Evolutionary conservation across 176 grass and related monocot genomes (phyloP), one percentile per base, ranked within the genome.

Genomic region (Thinopyrum elongatum): DNA sequence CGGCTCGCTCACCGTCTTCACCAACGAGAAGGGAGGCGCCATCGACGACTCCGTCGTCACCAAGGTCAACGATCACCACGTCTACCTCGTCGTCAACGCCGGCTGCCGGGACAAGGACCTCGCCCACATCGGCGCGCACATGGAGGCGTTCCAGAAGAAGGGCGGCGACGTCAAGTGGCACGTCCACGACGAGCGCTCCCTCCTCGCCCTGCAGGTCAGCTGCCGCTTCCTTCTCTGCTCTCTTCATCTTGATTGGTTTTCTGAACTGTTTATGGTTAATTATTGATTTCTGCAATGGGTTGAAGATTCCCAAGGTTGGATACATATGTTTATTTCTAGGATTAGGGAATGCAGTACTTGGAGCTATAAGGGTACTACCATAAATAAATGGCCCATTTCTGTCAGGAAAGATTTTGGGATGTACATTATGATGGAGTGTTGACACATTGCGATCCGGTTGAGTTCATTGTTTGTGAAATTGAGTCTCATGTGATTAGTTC

Each of bases 71-170:
- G 96, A 98, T 22, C 76, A 89, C 26, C 96, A 98, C 84, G 80
- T 98, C 77, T 98, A 98, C 82, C 82, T 98, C 62, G 96, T 98
- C 30, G 96, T 98, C 76, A 98, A 98, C 85, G 96, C 96, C 5
- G 96, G 96, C 0, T 98, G 96, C 87, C 85, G 96, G 89, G 93
- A 98, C 62, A 98, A 98, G 84, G 96, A 98, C 57, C 84, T 98
- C 22, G 92, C 96, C 0, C 96, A 98, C 82, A 98, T 98, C 44
- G 96, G 72, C 38, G 94, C 10, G 22, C 97, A 99, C 86, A 80
- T 99, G 97, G 90, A 96, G 76, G 89, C 88, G 0, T 99, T 96
- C 42, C 92, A 93, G 47, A 88, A 83, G 70, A 99, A 96, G 83
- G 97, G 97, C 0, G 94, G 92, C 0, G 88, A 88, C 1, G 97